Evolutionary conservation across 2,329 filamentous ascomycete genomes (phyloP), one percentile per base, ranked within the genome.

Genomic region (Periconia sp.): DNA sequence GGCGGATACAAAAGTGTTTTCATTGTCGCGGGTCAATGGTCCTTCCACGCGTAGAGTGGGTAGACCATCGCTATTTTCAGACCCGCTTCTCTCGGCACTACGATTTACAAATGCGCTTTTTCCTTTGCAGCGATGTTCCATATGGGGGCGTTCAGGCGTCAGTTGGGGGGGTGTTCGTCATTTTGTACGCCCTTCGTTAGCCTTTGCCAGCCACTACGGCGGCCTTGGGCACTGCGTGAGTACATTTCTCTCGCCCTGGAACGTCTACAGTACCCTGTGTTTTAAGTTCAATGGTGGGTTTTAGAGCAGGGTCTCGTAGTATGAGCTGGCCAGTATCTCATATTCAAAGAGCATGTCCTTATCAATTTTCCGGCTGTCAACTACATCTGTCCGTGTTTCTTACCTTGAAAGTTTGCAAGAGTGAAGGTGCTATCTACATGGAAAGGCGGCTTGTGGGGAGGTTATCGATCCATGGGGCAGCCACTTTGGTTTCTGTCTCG

Each of bases 401-500:
- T 35, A 37, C 31, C 17, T 46, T 18, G 20, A 8, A 17, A 37
- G 45, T 47, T 20, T 33, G 31, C 19, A 33, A 35, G 27, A 37
- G 44, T 37, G 30, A 20, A 14, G 45, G 15, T 37, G 45, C 42
- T 13, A 44, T 23, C 19, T 44, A 15, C 33, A 17, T 44, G 17
- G 44, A 15, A 17, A n/a, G 17, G 23, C 33, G 19, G 41, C 19
- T 50, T 46, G 40, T 42, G 44, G 35, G 48, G 45, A 46, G 31
- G 45, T n/a, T 8, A 48, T 30, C 19, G n/a, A 30, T 17, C 6
- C 18, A 47, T 47, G 44, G 23, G 19, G 53, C 49, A 49, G 45
- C 63, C 66, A 63, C 68, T 65, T 68, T 55, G 63, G 68, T 65
- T 64, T 63, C 56, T 56, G 58, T 51, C 52, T 55, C 54, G 53